Conservation (phyloP, 768 basidiomycete genomes). For the Agaricus blazei region DNA sequence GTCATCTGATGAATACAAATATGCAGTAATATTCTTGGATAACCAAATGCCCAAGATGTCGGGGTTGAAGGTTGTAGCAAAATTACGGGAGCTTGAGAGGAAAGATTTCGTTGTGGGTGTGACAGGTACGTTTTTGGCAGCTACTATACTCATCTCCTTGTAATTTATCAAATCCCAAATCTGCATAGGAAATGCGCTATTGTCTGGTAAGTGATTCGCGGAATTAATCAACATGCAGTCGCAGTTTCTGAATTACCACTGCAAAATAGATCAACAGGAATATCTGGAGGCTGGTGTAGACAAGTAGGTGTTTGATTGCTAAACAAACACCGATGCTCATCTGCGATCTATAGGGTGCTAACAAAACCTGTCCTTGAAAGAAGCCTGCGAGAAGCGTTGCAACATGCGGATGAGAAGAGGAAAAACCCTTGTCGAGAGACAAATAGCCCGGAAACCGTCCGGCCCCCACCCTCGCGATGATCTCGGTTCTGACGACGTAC, state of each 20-base stretch:
- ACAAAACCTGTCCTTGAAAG: conserved; percentile 78
- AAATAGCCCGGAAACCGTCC: conserved; percentile 6
- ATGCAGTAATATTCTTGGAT: conserved; percentile 47
- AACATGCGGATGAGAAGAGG: conserved; percentile 41
- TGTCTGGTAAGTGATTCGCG: conserved; percentile 32
- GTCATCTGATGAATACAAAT: conserved; percentile 30
- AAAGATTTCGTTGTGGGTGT: conserved; percentile 80
- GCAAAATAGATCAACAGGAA: conserved; percentile 59
- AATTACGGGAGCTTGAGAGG: conserved; percentile 59
- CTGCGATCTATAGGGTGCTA: conserved; percentile 44
- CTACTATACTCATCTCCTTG: background rate
- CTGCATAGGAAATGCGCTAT: conserved; percentile 44
- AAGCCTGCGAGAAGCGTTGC: conserved; percentile 39
- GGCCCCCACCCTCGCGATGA: background rate
- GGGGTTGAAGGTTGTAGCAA: conserved; percentile 62
- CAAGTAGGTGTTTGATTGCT: conserved; percentile 39
- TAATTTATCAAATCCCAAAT: conserved; percentile 2
- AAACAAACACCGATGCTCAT: conserved; percentile 7
- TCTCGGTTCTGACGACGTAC: conserved; percentile 3
- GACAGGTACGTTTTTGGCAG: conserved; percentile 42
- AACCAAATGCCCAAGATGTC: conserved; percentile 86
- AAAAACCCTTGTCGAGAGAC: conserved; percentile 20
- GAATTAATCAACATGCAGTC: conserved; percentile 1
- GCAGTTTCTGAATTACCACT: conserved; percentile 11
- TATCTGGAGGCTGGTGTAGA: conserved; percentile 74